Evolutionary conservation across 2,329 filamentous ascomycete genomes (phyloP), one percentile per base, ranked within the genome.

Genomic region (Phialophora macrospora): DNA sequence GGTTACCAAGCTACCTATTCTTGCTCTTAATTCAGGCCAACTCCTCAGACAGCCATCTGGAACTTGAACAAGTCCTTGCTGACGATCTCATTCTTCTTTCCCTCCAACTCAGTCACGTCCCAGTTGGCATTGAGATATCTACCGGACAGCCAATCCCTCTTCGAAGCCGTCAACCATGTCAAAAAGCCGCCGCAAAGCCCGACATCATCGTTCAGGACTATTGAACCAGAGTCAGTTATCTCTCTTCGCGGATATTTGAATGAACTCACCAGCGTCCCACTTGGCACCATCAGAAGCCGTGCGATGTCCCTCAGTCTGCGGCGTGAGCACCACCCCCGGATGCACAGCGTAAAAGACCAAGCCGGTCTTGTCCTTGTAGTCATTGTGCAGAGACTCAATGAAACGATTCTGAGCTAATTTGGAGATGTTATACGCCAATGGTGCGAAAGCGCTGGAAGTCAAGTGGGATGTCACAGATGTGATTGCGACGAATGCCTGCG

Each of bases 401-500:
- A 87, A 77, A 11, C 82, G 76, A 17, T 80, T 70, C 28, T 84
- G 68, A 2, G 83, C 84, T 34, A 85, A 74, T 72, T 87, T 86
- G 44, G 76, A 77, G 1, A 77, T 77, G 63, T 80, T 76, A 67
- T 87, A 87, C 2, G 77, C 76, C 38, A 79, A 80, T 2, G 75
- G 70, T 26, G 58, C 32, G 58, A 60, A 60, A 4, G 80, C 77
- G 0, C 71, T 71, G 1, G 68, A 68, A 7, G 77, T 71, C n/a
- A 78, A 69, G 63, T 80, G 75, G 32, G 72, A 71, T 9, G 55
- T 83, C 1, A 82, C 77, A 44, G 80, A 83, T 7, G 74, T 76
- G 41, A 86, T 74, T 59, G 81, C 83, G 57, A 80, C 71, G 28
- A 83, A 70, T 0, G 81, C 80, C 73, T 80, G 80, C 32, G 72